Conservation (phyloP, 1,284 basidiomycete species). For the Papiliotrema fonsecae region DNA sequence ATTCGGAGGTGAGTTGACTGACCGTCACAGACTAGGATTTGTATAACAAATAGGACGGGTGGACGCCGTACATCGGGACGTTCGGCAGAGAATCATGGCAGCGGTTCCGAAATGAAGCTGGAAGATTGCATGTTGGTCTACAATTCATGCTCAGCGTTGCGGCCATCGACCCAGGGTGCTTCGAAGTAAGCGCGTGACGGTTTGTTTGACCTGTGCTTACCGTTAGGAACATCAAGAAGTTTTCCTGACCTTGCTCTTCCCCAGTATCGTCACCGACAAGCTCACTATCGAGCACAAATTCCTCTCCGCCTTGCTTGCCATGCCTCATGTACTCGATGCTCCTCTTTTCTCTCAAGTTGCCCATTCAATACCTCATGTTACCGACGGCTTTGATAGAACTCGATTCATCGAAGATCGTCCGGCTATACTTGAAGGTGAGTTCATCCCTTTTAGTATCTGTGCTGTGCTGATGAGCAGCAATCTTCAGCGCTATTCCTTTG, state of each 20-base stretch:
- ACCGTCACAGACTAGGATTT: not conserved
- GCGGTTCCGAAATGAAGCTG: constrained; percentile 53
- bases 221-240: constrained; percentile 54
- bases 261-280: constrained; percentile 54
- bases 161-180: constrained; percentile 60
- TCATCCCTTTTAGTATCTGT: not conserved
- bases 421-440: constrained; percentile 23
- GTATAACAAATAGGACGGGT: constrained; percentile 51
- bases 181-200: constrained; percentile 49
- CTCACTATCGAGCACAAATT: constrained; percentile 62
- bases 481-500: constrained; percentile 24
- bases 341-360: constrained; percentile 20
- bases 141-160: constrained; percentile 65
- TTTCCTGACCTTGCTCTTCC: constrained; percentile 58
- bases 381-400: constrained; percentile 14
- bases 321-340: constrained; percentile 26
- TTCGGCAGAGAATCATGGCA: constrained; percentile 60
- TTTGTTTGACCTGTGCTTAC: not conserved
- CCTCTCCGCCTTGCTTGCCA: constrained; percentile 45
- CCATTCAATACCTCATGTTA: constrained; percentile 5
- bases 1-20: constrained; percentile 50
- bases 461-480: constrained; percentile 8
- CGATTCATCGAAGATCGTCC: constrained; percentile 23
- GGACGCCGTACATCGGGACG: constrained; percentile 59
- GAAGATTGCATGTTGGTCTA: constrained; percentile 61